Percentiles rank a stretch among this genome's conserved stretches.
Conservation (phyloP, 768 basidiomycete species). For the Leccinum disarticulatum region DNA sequence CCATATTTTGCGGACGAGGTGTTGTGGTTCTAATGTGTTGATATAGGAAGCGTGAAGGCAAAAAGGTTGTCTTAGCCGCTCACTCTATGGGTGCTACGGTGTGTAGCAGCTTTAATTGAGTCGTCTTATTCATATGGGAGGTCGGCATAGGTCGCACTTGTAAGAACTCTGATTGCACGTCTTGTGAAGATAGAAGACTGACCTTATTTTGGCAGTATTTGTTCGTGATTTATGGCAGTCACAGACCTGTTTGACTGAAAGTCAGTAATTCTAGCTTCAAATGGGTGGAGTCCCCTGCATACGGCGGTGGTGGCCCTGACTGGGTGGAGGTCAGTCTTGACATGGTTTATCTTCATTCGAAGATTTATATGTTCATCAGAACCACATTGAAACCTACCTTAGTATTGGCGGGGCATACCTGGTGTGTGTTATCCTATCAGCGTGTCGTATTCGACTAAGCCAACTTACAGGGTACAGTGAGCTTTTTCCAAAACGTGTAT, state of each 20-base stretch:
- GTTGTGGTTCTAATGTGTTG: neutral
- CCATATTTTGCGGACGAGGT: neutral
- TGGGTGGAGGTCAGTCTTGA: conserved; percentile 80
- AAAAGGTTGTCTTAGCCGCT: conserved; percentile 80
- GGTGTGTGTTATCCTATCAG: conserved; percentile 40
- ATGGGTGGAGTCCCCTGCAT: conserved; percentile 90
- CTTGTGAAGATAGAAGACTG: conserved; percentile 1
- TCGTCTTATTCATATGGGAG: conserved; percentile 31
- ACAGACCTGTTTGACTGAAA: conserved; percentile 1
- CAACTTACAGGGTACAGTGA: conserved; percentile 64
- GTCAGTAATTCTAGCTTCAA: conserved; percentile 59
- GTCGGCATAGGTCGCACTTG: conserved; percentile 46
- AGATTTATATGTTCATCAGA: conserved; percentile 37
- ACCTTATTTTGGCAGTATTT: conserved; percentile 62
- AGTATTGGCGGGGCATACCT: conserved; percentile 86
- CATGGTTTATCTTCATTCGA: neutral
- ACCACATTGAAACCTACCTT: conserved; percentile 83
- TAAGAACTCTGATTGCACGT: conserved; percentile 30
- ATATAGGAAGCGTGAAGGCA: conserved; percentile 60
- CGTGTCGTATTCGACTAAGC: neutral
- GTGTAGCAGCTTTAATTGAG: conserved; percentile 18
- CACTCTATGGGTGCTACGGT: conserved; percentile 89
- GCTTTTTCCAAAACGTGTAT: conserved; percentile 21
- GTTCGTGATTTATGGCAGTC: conserved; percentile 46
- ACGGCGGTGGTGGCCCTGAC: conserved; percentile 76